Percentiles rank a stretch among this genome's conserved stretches.
Evolutionary conservation across 2,329 filamentous ascomycete species (phyloP).

Genomic region (Blastomyces gilchristii): DNA sequence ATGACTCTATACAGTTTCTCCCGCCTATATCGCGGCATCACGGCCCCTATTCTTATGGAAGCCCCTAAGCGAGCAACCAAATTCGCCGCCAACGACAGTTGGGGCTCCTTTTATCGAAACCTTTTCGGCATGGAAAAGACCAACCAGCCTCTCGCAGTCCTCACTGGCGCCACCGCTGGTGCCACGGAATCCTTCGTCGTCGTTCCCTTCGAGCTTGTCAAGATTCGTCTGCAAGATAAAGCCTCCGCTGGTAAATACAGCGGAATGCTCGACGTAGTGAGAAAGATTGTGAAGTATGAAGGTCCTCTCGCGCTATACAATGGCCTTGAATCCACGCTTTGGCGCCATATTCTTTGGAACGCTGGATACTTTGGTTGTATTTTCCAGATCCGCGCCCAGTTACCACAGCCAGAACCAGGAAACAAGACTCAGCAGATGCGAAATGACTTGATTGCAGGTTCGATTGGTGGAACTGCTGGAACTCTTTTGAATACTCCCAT

Average conservation of each 20-base stretch:
- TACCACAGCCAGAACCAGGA: slow-evolving; percentile 60
- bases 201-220: slow-evolving; percentile 95
- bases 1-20: slow-evolving; percentile 51
- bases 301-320: slow-evolving; percentile 87
- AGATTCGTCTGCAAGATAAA: slow-evolving; percentile 95
- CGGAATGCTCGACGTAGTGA: slow-evolving; percentile 44
- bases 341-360: slow-evolving; percentile 93
- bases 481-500: slow-evolving; percentile 91
- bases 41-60: slow-evolving; percentile 94
- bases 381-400: slow-evolving; percentile 80
- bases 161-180: slow-evolving; percentile 89
- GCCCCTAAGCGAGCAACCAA: slow-evolving; percentile 94
- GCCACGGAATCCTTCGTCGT: slow-evolving; percentile 95
- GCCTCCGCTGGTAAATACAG: slow-evolving; percentile 69
- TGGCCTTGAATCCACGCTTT: slow-evolving; percentile 90
- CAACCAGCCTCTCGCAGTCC: slow-evolving; percentile 80
- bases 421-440: slow-evolving; percentile 70
- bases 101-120: slow-evolving; percentile 88
- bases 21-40: slow-evolving; percentile 89
- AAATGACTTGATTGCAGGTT: slow-evolving; percentile 80
- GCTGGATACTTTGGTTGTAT: slow-evolving; percentile 96
- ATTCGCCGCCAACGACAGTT: slow-evolving; percentile 97
- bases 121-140: slow-evolving; percentile 76
- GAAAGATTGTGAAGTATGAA: slow-evolving; percentile 67
- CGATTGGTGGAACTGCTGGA: slow-evolving; percentile 78